Conservation (phyloP, 768 basidiomycete species). For the Suillus brevipes region DNA sequence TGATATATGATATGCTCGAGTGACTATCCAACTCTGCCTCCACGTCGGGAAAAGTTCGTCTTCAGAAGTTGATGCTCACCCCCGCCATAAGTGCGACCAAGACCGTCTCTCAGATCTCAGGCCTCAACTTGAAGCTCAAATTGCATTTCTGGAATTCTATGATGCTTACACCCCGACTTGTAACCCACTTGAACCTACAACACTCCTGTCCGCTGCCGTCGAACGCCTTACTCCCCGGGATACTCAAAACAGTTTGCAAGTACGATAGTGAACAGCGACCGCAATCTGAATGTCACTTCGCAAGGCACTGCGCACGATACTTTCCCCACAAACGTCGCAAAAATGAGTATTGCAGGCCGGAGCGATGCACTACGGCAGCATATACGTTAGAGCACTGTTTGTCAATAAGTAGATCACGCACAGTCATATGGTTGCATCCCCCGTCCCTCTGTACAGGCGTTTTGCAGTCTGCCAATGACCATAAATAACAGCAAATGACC, state of each 20-base stretch:
- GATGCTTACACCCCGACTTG: neutral
- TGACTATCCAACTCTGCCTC: neutral
- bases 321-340: conserved; percentile 50
- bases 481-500: neutral
- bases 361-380: conserved; percentile 44
- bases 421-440: conserved; percentile 63
- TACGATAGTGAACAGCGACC: conserved; percentile 34
- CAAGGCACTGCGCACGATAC: conserved; percentile 44
- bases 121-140: neutral
- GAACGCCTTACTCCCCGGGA: conserved; percentile 9
- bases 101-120: neutral
- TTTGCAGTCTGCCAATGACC: conserved; percentile 35
- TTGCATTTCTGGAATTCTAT: neutral
- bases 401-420: conserved; percentile 28
- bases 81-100: neutral
- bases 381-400: neutral
- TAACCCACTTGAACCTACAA: neutral
- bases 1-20: too few relatives aligned
- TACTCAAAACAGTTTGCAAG: conserved; percentile 39
- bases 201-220: neutral
- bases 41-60: too few relatives aligned
- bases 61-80: neutral
- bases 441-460: conserved; percentile 51
- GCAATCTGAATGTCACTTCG: conserved; percentile 31
- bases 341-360: conserved; percentile 64